Percentiles rank a stretch among this genome's conserved stretches.
Evolutionary conservation across 345 rosid species (phyloP).

Genomic region (Eucalyptus leucophloia): DNA sequence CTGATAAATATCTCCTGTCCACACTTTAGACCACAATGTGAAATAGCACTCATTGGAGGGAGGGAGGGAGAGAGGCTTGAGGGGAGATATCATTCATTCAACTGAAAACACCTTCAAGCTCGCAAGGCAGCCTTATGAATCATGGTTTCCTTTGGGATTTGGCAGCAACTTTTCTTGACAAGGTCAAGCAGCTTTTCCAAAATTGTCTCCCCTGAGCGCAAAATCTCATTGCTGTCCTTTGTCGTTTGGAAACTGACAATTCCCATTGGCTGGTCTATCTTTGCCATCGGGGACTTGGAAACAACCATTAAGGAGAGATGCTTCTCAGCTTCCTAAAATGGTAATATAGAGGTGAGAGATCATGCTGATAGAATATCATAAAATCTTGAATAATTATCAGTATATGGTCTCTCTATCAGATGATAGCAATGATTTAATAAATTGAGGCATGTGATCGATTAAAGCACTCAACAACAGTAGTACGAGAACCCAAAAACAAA

Average conservation of each 20-base stretch:
- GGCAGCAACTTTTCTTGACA: constrained; percentile 86
- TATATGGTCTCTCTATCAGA: not conserved
- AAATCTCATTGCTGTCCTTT: constrained; percentile 81
- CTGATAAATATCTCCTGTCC: not conserved
- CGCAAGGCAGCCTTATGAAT: constrained; percentile 64
- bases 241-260: constrained; percentile 61
- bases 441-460: not conserved
- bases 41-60: not conserved
- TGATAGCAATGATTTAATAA: not conserved
- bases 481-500: not conserved
- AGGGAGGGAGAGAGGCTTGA: not conserved
- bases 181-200: constrained; percentile 92
- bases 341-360: not conserved
- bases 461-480: not conserved
- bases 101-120: constrained; percentile 15
- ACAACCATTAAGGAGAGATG: constrained; percentile 94
- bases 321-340: constrained; percentile 74
- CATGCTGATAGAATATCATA: not conserved
- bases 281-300: constrained; percentile 70
- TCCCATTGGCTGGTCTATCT: constrained; percentile 74
- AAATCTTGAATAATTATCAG: not conserved
- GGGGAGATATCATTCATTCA: not conserved
- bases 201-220: constrained; percentile 70
- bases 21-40: not conserved
- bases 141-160: constrained; percentile 86